Evolutionary conservation across 805 yeast genomes (phyloP).

Genomic region (Suhomyces pyralidae): DNA sequence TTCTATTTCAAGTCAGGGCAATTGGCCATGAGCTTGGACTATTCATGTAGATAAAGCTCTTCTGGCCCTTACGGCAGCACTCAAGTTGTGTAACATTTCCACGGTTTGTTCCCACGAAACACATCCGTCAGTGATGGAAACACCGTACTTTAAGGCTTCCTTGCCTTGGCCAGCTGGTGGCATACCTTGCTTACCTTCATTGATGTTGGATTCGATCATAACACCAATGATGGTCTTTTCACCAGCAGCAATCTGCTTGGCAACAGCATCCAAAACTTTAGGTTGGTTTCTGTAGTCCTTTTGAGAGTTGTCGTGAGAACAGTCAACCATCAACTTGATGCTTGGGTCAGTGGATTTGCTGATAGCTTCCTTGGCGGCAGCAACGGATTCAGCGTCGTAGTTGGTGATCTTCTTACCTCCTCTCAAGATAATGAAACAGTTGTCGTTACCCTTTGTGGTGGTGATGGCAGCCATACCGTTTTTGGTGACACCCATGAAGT

Average conservation of each 20-base stretch:
- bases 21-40: background rate
- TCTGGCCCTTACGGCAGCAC: constrained; percentile 81
- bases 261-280: constrained; percentile 77
- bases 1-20: background rate
- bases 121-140: constrained; percentile 96
- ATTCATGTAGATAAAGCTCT: constrained; percentile 38
- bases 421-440: constrained; percentile 90
- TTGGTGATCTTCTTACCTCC: constrained; percentile 96
- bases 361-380: constrained; percentile 67
- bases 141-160: constrained; percentile 79
- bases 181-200: constrained; percentile 86
- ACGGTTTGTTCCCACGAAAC: constrained; percentile 90
- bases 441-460: constrained; percentile 91
- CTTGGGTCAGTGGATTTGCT: constrained; percentile 44
- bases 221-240: constrained; percentile 82
- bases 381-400: constrained; percentile 78
- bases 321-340: constrained; percentile 84
- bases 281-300: constrained; percentile 97
- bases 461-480: constrained; percentile 96
- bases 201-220: constrained; percentile 91
- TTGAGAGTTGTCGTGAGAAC: constrained; percentile 95
- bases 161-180: constrained; percentile 53
- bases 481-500: constrained; percentile 95
- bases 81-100: constrained; percentile 70
- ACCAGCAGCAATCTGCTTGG: constrained; percentile 78